These are phyloP conservation scores for Myrica gale DNA, from an alignment of 306 rosid species.

Conservation along the genomic window DNA sequence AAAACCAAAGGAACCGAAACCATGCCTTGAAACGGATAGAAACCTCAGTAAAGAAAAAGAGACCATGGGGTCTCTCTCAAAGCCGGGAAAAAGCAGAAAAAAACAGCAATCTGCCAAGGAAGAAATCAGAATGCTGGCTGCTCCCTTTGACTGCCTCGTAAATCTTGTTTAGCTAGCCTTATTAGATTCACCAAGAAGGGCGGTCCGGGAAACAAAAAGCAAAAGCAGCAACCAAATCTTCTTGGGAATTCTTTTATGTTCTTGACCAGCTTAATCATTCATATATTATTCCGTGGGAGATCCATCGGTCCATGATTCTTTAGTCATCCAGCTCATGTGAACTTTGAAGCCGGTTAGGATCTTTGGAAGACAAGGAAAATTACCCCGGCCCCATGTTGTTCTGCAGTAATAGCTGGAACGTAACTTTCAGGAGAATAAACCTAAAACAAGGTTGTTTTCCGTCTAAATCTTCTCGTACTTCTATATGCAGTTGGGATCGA, in stretches of 20 bases:
- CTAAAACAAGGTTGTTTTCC: background rate
- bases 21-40: conserved; percentile 31
- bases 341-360: conserved; percentile 13
- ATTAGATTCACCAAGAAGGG: conserved; percentile 35
- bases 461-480: too few species aligned
- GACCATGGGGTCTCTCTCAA: conserved; percentile 45
- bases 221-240: conserved; percentile 67
- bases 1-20: conserved; percentile 42
- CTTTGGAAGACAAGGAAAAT: conserved; percentile 14
- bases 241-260: conserved; percentile 43
- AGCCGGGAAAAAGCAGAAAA: conserved; percentile 42
- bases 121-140: conserved; percentile 23
- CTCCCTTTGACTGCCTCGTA: conserved; percentile 82
- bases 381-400: background rate
- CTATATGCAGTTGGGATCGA: too few species aligned
- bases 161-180: conserved; percentile 39
- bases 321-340: background rate
- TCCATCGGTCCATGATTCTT: background rate
- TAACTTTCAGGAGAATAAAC: background rate
- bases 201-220: conserved; percentile 62
- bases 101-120: conserved; percentile 13
- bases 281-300: background rate
- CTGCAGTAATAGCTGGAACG: background rate
- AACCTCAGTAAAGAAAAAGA: conserved; percentile 16
- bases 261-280: conserved; percentile 5